Evolutionary conservation across 2,329 filamentous ascomycete species (phyloP), one percentile per base, ranked within the genome.

Genomic region (Plectosphaerella cucumerina): DNA sequence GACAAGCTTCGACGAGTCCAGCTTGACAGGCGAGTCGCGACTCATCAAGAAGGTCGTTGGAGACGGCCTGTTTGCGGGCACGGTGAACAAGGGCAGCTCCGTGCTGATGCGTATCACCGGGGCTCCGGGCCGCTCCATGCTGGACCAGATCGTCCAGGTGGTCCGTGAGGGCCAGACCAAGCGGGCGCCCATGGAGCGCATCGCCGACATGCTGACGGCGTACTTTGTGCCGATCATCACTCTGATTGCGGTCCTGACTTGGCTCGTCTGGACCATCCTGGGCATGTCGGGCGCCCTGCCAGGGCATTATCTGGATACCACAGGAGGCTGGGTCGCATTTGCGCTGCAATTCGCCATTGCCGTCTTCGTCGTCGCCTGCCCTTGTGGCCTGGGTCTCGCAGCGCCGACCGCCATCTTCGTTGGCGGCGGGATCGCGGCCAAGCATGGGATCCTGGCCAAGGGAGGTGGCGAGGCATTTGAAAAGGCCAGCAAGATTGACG

Each of bases 381-480:
- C 90, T 2, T 95, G 90, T 61, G 90, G 90, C 2, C 77, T 95
- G 14, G 90, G 86, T 1, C 81, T 95, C 8, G 90, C 90, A n/a
- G 89, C 89, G 0, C 90, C 90, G 1, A 95, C 90, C 0, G 90
- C 90, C 49, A 81, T 95, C 33, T 93, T 93, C 57, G 89, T 94
- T 10, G 90, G 89, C 3, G 85, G 87, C 34, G 89, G 89, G 2
- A 72, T 94, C 17, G 90, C 90, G 3, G 90, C 90, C 6, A 85
- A 87, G 63, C 72, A 89, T 60, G 90, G 90, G 2, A 90, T 95
- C 50, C 75, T 95, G 1, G 89, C 88, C 58, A 90, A 91, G 67
- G 89, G 90, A 20, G 90, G 90, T 20, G 90, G 90, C 33, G 88
- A 92, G 63, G 90, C 89, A 0, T 93, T 94, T 63, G 88, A 93